phyloP scores from a whole-genome alignment of 371 early-diverging fungal species.

The Mucor indicus region DNA sequence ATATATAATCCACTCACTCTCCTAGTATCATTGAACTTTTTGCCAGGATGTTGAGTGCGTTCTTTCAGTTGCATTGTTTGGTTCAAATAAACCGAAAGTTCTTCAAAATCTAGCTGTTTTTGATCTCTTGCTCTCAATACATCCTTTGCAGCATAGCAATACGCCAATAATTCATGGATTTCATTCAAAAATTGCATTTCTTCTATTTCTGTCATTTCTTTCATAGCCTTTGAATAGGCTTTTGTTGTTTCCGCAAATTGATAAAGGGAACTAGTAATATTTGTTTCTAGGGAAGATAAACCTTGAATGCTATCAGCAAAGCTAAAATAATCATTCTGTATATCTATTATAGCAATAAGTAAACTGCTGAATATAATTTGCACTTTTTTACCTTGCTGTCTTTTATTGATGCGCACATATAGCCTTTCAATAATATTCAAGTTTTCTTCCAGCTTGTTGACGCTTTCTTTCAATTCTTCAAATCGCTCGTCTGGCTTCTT shows the following conservation, averaged over 20 bases:
- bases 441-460: slow-evolving; percentile 84
- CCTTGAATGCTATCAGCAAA: slow-evolving; percentile 73
- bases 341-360: slow-evolving; percentile 38
- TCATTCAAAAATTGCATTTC: slow-evolving; percentile 43
- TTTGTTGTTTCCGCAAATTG: slow-evolving; percentile 71
- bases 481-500: slow-evolving; percentile 88
- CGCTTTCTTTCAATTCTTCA: slow-evolving; percentile 72
- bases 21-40: slow-evolving; percentile 17
- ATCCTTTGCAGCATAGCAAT: slow-evolving; percentile 88
- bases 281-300: slow-evolving; percentile 81
- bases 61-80: slow-evolving; percentile 63
- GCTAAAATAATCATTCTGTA: slow-evolving; percentile 76
- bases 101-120: slow-evolving; percentile 93
- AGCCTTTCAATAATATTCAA: slow-evolving; percentile 75
- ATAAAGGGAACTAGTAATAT: slow-evolving; percentile 69
- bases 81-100: slow-evolving; percentile 72
- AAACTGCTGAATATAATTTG: not conserved
- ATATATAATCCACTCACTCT: slow-evolving; percentile 52
- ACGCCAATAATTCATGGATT: slow-evolving; percentile 82
- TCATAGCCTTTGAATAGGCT: slow-evolving; percentile 63
- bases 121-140: slow-evolving; percentile 86
- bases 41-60: slow-evolving; percentile 47
- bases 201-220: slow-evolving; percentile 72
- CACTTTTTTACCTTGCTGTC: slow-evolving; percentile 46
- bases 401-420: slow-evolving; percentile 74